Percentiles rank a stretch among this genome's conserved stretches.
phyloP scores from a whole-genome alignment of 345 rosid species.

The Camelina laxa region DNA sequence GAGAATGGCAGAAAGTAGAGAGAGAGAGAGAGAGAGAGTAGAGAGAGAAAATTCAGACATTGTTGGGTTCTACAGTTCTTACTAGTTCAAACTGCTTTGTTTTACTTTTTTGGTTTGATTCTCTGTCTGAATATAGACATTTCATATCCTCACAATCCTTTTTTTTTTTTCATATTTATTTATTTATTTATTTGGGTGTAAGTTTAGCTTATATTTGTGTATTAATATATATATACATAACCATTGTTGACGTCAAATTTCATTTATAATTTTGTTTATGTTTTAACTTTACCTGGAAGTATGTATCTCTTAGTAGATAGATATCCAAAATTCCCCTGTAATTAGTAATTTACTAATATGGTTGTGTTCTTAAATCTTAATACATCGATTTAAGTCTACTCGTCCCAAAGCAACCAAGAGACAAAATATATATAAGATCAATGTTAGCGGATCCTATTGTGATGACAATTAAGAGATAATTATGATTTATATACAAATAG shows the following conservation, averaged over 20 bases:
- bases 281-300: no score
- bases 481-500: not conserved
- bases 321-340: no score
- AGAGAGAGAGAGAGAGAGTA: constrained; percentile 10
- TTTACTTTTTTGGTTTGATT: constrained; percentile 36
- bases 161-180: not conserved
- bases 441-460: not conserved
- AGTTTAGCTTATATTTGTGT: no score
- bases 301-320: no score
- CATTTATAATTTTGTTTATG: no score
- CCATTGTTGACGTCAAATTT: no score
- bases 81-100: constrained; percentile 38
- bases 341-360: no score
- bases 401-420: constrained; percentile 1
- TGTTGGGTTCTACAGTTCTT: constrained; percentile 43
- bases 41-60: constrained; percentile 36
- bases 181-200: no score
- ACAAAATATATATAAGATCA: constrained; percentile 6
- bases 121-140: constrained; percentile 41
- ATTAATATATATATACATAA: no score
- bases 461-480: not conserved
- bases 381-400: constrained; percentile 14
- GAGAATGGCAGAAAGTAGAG: constrained; percentile 51
- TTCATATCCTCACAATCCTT: constrained; percentile 30
- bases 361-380: not conserved